phyloP scores from a whole-genome alignment of 176 grass and related monocot genomes.

The Raddia guianensis region DNA sequence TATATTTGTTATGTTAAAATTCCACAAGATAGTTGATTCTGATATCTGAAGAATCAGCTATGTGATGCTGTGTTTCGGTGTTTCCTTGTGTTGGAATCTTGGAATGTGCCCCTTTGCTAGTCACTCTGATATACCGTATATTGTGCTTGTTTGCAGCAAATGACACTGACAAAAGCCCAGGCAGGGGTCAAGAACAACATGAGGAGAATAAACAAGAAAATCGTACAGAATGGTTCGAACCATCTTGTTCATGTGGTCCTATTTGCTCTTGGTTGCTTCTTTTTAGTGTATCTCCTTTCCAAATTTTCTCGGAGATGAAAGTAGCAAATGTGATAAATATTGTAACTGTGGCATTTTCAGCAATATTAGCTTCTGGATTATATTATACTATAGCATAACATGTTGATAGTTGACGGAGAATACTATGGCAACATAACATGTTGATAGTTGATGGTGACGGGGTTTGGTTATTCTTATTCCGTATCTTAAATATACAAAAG shows the following conservation, averaged over 20 bases:
- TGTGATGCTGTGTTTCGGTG: not conserved
- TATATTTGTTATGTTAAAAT: not conserved
- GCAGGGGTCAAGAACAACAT: slow-evolving; percentile 90
- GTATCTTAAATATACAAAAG: not conserved
- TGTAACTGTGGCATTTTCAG: not conserved
- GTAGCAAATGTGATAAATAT: slow-evolving; percentile 10
- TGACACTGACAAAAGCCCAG: slow-evolving; percentile 67
- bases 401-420: not conserved
- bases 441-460: not conserved
- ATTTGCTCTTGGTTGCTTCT: slow-evolving; percentile 78
- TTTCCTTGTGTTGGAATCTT: slow-evolving; percentile 1
- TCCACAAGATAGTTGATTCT: not conserved
- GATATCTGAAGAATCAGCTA: not conserved
- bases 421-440: not conserved
- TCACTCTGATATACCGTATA: slow-evolving; percentile 4
- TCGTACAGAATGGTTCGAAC: slow-evolving; percentile 81
- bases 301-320: slow-evolving; percentile 78
- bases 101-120: not conserved
- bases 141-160: slow-evolving; percentile 55
- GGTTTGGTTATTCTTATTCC: not conserved
- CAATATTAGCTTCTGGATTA: not conserved
- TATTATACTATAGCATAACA: not conserved
- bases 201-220: slow-evolving; percentile 90
- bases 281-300: slow-evolving; percentile 68
- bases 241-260: slow-evolving; percentile 78